Conservation (phyloP, 257 asterid genomes). For the Solanum virginianum region DNA sequence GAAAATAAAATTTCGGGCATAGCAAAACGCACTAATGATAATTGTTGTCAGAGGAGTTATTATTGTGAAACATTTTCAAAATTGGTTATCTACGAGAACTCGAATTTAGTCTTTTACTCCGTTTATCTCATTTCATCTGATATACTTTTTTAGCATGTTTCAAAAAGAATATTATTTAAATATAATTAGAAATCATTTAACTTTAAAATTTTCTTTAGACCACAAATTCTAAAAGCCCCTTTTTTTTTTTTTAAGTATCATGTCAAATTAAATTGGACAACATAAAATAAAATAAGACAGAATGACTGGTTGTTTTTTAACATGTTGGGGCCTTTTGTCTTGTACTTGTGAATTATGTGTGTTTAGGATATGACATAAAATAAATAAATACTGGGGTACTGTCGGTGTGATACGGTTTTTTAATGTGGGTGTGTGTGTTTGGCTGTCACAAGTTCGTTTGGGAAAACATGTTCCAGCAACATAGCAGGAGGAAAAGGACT, state of each 20-base stretch:
- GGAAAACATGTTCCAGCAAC: neutral
- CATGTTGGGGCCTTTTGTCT: neutral
- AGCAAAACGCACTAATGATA: neutral
- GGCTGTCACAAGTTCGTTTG: neutral
- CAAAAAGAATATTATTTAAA: no score
- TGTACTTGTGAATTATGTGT: neutral
- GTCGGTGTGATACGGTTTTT: neutral
- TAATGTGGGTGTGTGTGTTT: no score
- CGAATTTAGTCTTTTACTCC: no score
- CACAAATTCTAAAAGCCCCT: no score
- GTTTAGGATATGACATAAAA: neutral
- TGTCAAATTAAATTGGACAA: no score
- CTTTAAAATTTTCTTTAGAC: no score
- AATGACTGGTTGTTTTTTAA: neutral
- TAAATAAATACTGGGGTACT: neutral
- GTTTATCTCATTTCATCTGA: no score
- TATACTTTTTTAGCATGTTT: no score
- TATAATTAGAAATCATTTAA: no score
- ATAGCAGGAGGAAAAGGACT: neutral
- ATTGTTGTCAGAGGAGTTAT: neutral
- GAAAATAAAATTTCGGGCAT: neutral
- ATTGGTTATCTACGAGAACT: neutral
- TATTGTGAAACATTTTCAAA: neutral
- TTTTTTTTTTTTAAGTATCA: no score
- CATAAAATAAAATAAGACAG: no score